Percentiles rank a stretch among this genome's conserved stretches.
Conservation (phyloP, 148 eudicot species). For the Camellia sinensis region DNA sequence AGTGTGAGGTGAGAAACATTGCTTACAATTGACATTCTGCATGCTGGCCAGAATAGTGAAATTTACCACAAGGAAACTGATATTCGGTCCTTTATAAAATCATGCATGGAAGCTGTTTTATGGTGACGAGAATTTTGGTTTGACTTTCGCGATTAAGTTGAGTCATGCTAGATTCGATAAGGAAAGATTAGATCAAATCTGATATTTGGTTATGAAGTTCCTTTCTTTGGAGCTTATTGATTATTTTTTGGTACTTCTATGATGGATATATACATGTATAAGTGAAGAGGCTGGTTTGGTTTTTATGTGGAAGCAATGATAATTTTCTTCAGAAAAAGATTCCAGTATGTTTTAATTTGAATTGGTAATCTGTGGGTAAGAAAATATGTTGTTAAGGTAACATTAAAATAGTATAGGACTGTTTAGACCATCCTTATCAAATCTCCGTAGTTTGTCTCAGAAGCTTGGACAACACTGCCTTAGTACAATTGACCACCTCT, state of each 20-base stretch:
- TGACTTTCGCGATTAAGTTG: too few relatives aligned
- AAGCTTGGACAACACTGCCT: not conserved
- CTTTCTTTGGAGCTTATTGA: not conserved
- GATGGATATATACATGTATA: too few relatives aligned
- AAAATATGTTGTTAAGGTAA: not conserved
- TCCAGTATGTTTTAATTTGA: not conserved
- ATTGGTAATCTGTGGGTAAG: not conserved
- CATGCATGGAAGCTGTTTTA: too few relatives aligned
- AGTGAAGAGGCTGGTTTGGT: not conserved
- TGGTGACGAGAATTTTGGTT: too few relatives aligned
- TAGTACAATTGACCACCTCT: too few relatives aligned
- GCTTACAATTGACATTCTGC: not conserved
- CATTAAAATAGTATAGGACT: not conserved
- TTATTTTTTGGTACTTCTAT: not conserved
- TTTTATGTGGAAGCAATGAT: not conserved
- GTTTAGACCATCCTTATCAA: not conserved
- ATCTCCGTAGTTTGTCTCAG: not conserved
- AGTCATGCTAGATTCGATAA: not conserved
- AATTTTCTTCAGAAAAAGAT: not conserved
- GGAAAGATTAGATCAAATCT: not conserved
- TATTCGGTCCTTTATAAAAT: not conserved
- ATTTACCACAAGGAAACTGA: not conserved
- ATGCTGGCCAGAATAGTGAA: not conserved
- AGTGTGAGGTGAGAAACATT: not conserved
- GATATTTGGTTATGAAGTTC: not conserved